Evolutionary conservation across 1,139 yeast species (phyloP), one percentile per base, ranked within the genome.

Genomic region (Pichia sp.): DNA sequence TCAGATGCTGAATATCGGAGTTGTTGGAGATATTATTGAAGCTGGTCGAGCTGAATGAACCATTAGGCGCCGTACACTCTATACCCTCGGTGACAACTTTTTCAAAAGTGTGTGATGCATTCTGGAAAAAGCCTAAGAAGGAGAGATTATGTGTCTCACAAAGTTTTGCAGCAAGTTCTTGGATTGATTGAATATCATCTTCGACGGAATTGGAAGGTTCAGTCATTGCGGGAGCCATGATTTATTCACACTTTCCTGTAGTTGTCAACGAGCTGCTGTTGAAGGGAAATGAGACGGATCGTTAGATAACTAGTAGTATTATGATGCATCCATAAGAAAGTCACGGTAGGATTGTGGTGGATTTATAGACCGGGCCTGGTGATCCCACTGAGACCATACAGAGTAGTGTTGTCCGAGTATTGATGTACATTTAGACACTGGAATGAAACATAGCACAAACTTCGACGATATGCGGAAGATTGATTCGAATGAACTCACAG

Each of bases 121-220:
- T 41, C 30, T 41, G 44, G 16, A 41, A 41, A 22, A 41, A 33
- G 3, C 44, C 44, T 13, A 39, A 32, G 15, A 41, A 41, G 11
- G 40, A 26, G 22, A 41, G 17, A 21, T 34, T 25, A 19, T 41
- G 26, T 10, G 26, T 31, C 26, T 30, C 34, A 25, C 44, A 38
- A 18, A 41, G 21, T 13, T 25, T 18, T 7, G 30, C 35, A 20
- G 38, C 29, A 15, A 27, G 12, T 9, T 21, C 3, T 25, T 38
- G 33, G 5, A 40, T 16, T 17, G 23, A 19, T 14, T 29, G 30
- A 31, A 39, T 31, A 7, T 32, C 29, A 3, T 31, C n/a, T 15
- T 39, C 42, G 12, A n/a, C 7, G 12, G 17, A 20, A 24, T 26
- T n/a, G n/a, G n/a, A n/a, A n/a, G n/a, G n/a, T n/a, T n/a, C n/a